These are phyloP conservation scores for Avena sativa DNA, from an alignment of 176 grass and related monocot genomes.

Conservation along the genomic window DNA sequence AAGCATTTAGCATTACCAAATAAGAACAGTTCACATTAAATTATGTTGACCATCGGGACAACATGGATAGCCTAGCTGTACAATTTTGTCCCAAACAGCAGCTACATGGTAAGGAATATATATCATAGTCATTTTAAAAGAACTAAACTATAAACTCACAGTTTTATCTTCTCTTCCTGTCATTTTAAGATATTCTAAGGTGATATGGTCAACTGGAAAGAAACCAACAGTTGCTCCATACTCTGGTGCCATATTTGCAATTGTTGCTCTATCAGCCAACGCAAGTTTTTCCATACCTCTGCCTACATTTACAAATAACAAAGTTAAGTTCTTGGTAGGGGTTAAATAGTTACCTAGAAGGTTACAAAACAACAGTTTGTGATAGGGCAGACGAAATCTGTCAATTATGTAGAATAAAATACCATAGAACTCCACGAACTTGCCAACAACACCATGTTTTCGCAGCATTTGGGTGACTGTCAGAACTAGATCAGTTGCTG, in stretches of 20 bases:
- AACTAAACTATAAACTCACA: conserved; percentile 32
- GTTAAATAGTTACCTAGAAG: not conserved
- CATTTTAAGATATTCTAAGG: conserved; percentile 38
- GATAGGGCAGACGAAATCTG: not conserved
- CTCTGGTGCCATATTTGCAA: conserved; percentile 80
- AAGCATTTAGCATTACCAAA: conserved; percentile 13
- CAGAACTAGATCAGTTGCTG: conserved; percentile 29
- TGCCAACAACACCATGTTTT: conserved; percentile 21
- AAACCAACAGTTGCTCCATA: conserved; percentile 81
- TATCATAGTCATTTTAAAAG: not conserved
- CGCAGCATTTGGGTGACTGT: conserved; percentile 17
- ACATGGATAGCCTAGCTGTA: not conserved
- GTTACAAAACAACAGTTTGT: too few relatives aligned
- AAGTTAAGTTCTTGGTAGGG: not conserved
- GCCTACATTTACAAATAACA: conserved; percentile 14
- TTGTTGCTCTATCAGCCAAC: conserved; percentile 67
- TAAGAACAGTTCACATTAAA: not conserved
- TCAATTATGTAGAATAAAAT: not conserved
- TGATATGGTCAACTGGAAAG: conserved; percentile 57
- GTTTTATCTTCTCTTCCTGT: conserved; percentile 73
- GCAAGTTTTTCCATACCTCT: conserved; percentile 34
- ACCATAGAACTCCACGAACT: conserved; percentile 17
- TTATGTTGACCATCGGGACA: not conserved
- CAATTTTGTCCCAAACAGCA: not conserved
- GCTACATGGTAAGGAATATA: not conserved